A percentile compares a stretch with the other conserved stretches of the same genome.
Conservation (phyloP, 768 basidiomycete genomes). For the Piloderma croceum region DNA sequence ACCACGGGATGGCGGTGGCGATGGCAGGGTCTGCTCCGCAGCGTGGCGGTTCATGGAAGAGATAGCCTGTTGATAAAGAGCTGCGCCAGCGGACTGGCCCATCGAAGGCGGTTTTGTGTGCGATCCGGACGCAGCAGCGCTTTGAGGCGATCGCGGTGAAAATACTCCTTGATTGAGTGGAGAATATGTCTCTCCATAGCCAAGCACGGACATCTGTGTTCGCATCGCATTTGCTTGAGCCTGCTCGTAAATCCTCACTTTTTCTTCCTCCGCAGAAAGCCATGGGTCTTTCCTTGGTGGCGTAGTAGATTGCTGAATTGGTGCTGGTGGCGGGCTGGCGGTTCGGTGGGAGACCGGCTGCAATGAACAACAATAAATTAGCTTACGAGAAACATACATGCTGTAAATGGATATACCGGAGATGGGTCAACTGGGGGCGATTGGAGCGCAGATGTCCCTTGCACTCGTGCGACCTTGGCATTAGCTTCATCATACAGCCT, state of each 20-base stretch:
- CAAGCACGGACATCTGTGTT: constrained; percentile 27
- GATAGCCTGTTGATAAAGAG: constrained; percentile 42
- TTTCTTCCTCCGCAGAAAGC: constrained; percentile 48
- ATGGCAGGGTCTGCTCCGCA: constrained; percentile 1
- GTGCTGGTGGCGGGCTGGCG: no score
- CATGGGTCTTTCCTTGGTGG: constrained; percentile 21
- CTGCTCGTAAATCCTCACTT: constrained; percentile 37
- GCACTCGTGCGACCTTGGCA: constrained; percentile 55
- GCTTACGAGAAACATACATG: no score
- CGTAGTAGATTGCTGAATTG: no score
- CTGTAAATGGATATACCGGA: no score
- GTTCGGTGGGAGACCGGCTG: no score
- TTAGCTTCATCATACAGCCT: constrained; percentile 66
- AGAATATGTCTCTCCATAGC: no score
- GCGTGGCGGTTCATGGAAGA: constrained; percentile 28
- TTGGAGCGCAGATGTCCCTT: constrained; percentile 27
- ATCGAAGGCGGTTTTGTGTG: constrained; percentile 3
- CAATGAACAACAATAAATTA: no score
- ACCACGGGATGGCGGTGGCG: no score
- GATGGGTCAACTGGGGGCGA: constrained; percentile 9
- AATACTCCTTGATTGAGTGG: no score
- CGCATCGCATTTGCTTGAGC: constrained; percentile 40
- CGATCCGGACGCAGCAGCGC: background rate
- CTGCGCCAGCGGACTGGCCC: constrained; percentile 35
- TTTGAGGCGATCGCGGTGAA: constrained; percentile 6